Evolutionary conservation across 805 yeast genomes (phyloP), one percentile per base, ranked within the genome.

Genomic region (Cyberlindnera samutprakarnensis): DNA sequence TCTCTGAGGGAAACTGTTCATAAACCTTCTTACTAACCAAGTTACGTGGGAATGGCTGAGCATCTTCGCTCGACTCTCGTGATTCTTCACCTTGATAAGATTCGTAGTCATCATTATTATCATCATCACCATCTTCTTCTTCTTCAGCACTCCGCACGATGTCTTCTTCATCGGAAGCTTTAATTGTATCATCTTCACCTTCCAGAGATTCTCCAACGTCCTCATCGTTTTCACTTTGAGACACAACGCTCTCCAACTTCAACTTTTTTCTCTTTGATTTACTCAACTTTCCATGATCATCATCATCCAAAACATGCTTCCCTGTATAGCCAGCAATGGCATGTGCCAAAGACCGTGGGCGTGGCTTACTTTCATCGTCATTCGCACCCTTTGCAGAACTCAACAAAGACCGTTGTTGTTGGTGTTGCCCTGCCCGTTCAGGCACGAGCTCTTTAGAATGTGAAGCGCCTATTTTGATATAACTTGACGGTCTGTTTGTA

Each of bases 401-500:
- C 14, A 8, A 13, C 22, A 5, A 11, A 17, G 21, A 14, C n/a
- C 11, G n/a, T n/a, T n/a, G n/a, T n/a, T n/a, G n/a, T n/a, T n/a
- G n/a, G n/a, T n/a, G n/a, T n/a, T n/a, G n/a, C n/a, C n/a, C 10
- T 13, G 29, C 20, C 23, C 16, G 12, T 13, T 13, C 22, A 13
- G 21, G 21, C 14, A 15, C 29, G 20, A 14, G 26, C 24, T 29
- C 34, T 26, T 28, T 32, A 17, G 39, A 29, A 27, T 29, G 25
- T 25, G 36, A 12, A 23, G 36, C 31, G 24, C 53, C 49, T 15
- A 51, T 47, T 27, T 32, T 49, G 35, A 69, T 64, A 54, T 76
- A 80, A 39, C 63, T 58, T 4, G 70, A 54, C 1, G 75, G 78
- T 47, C 54, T 64, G 29, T 60, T 47, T 14, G 64, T 48, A 11